Base-by-base conservation (phyloP, 106 monocot genomes). In the Gastrodia elata region DNA sequence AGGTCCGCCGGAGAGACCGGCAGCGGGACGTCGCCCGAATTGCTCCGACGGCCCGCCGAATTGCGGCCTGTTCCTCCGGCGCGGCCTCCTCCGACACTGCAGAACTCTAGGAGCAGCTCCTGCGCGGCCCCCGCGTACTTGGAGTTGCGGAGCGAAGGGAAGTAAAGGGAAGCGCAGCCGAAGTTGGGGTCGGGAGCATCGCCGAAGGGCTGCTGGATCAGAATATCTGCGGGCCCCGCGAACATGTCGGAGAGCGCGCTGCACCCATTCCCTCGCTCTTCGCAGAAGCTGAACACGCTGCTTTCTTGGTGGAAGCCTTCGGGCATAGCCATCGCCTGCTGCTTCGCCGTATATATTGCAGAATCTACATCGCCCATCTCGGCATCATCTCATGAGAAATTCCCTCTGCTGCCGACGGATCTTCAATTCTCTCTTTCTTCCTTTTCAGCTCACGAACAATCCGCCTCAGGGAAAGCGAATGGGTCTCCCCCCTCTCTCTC, bases 281-380 rank as follows among this genome's bases (percentile, higher is more conserved):
- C 15, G 38, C 84, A 85, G 84, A 91, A 89, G 80, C 83, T 83
- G 75, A n/a, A n/a, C n/a, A 83, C 81, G 85, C 87, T 89, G 83
- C 83, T 69, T 67, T 87, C 84, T 61, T 90, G 89, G 82, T 91
- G 91, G 85, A 87, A 87, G 35, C 87, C 91, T 71, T 91, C 87
- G 83, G 95, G 91, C 95, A 95, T 95, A 91, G 94, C 88, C n/a
- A n/a, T n/a, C n/a, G n/a, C n/a, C n/a, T 27, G n/a, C n/a, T n/a
- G n/a, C n/a, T 42, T 42, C 65, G 38, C 52, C 13, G 16, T 16
- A 71, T 82, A 79, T 16, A 84, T 76, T 11, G 41, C 41, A 10
- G 41, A 42, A 42, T 42, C 4, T 11, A 42, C 4, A 42, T 42
- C 41, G 41, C 10, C 10, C 25, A 27, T 20, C 10, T 85, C 84